phyloP scores from a whole-genome alignment of 148 eudicot species.

The Fallopia convolvulus region DNA sequence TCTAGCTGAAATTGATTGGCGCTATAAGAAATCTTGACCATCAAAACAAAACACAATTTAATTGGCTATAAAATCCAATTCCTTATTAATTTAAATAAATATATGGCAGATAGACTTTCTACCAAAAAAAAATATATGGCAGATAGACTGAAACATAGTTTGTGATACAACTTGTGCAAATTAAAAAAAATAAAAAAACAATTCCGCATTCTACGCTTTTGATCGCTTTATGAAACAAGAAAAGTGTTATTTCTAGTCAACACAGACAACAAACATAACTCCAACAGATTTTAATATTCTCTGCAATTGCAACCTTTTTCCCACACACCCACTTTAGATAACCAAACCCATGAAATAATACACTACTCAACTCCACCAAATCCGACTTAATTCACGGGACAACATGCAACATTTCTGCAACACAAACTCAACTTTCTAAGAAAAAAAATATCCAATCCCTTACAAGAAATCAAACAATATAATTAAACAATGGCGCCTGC shows the following conservation, averaged over 20 bases:
- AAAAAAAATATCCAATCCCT: neutral
- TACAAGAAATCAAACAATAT: slow-evolving; percentile 1
- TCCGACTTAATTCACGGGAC: neutral
- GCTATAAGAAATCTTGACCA: too few species aligned
- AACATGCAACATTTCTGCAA: neutral
- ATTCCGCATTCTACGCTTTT: neutral
- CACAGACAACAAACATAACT: neutral
- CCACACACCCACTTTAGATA: neutral
- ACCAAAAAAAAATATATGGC: neutral
- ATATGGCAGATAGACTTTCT: too few species aligned
- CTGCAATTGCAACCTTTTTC: neutral
- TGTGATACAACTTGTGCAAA: neutral
- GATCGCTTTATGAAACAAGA: neutral
- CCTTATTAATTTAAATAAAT: too few species aligned
- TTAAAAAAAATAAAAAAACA: neutral
- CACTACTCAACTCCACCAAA: slow-evolving; percentile 2
- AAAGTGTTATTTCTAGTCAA: neutral
- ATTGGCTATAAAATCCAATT: neutral
- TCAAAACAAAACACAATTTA: too few species aligned
- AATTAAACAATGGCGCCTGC: neutral
- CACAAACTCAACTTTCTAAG: neutral
- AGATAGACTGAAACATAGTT: too few species aligned
- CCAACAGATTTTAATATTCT: neutral
- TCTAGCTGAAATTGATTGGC: too few species aligned
- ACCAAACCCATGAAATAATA: neutral